These are phyloP conservation scores for Ganoderma multipileum DNA, from an alignment of 1,284 basidiomycete species.

Conservation along the genomic window DNA sequence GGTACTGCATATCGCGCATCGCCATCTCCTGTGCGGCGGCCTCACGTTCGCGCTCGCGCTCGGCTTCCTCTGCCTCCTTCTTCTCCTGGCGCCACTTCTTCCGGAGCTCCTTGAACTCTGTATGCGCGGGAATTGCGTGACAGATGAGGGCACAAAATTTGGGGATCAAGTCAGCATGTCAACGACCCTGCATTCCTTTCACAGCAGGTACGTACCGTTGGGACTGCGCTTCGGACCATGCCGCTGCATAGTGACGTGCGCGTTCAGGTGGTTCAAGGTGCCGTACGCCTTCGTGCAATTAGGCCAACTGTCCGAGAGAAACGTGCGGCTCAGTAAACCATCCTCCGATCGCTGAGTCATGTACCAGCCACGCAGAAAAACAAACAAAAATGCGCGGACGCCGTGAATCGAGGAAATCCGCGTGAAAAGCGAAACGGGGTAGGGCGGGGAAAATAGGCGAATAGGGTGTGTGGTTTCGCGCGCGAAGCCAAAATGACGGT, in stretches of 20 bases:
- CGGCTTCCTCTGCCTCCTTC: conserved; percentile 63
- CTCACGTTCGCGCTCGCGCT: conserved; percentile 37
- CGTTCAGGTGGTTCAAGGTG: conserved; percentile 91
- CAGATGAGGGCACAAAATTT: not conserved
- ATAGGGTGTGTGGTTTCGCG: not conserved
- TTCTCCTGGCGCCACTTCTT: conserved; percentile 96
- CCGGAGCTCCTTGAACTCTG: conserved; percentile 97
- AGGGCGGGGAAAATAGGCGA: conserved; percentile 1
- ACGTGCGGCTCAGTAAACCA: conserved; percentile 20
- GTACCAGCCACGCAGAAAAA: not conserved
- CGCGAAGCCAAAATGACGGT: conserved; percentile 5
- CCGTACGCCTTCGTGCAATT: conserved; percentile 89
- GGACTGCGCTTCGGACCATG: conserved; percentile 87
- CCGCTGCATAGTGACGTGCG: conserved; percentile 93
- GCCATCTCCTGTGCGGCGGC: conserved; percentile 21
- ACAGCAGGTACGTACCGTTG: conserved; percentile 59
- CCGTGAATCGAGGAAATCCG: not conserved
- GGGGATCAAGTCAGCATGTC: conserved; percentile 8
- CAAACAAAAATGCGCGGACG: not conserved
- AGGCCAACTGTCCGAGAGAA: conserved; percentile 56
- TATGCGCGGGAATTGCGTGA: conserved; percentile 17
- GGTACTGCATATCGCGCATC: conserved; percentile 28
- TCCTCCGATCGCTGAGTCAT: conserved; percentile 2
- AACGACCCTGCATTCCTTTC: conserved; percentile 12
- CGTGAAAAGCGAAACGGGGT: conserved; percentile 3